phyloP scores from a whole-genome alignment of 1,284 basidiomycete genomes.

The Cutaneotrichosporon mucoides region DNA sequence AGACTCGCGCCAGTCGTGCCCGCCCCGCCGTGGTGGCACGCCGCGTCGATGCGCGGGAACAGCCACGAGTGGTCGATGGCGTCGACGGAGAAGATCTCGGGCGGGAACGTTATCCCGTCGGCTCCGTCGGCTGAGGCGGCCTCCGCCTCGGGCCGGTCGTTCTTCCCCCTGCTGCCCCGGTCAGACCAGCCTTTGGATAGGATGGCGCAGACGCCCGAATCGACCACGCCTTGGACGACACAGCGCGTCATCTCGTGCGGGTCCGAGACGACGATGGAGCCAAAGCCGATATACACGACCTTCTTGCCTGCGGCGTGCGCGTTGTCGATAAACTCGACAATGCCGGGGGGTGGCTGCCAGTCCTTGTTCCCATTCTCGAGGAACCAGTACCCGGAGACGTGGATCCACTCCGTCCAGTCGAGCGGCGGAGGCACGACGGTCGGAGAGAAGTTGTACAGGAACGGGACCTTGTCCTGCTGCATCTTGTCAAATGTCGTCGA shows the following conservation, averaged over 20 bases:
- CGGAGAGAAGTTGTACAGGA: slow-evolving; percentile 63
- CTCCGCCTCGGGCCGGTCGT: slow-evolving; percentile 20
- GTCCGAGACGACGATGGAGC: slow-evolving; percentile 96
- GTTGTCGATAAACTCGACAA: slow-evolving; percentile 74
- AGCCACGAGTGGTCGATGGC: slow-evolving; percentile 97
- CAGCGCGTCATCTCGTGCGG: slow-evolving; percentile 85
- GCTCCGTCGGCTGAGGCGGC: slow-evolving; percentile 29
- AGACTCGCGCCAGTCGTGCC: slow-evolving; percentile 93
- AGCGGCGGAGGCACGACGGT: slow-evolving; percentile 81
- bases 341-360: slow-evolving; percentile 76
- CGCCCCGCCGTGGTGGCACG: slow-evolving; percentile 95
- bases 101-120: slow-evolving; percentile 57
- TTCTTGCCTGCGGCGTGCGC: slow-evolving; percentile 74
- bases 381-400: slow-evolving; percentile 95
- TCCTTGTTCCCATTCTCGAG: slow-evolving; percentile 82
- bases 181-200: slow-evolving; percentile 98
- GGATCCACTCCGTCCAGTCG: slow-evolving; percentile 99
- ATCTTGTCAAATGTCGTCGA: slow-evolving; percentile 65
- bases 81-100: slow-evolving; percentile 70
- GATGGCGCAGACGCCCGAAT: slow-evolving; percentile 82
- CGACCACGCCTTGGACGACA: slow-evolving; percentile 79
- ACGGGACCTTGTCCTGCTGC: slow-evolving; percentile 52
- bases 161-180: slow-evolving; percentile 61
- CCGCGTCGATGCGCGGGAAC: slow-evolving; percentile 87
- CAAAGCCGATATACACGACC: slow-evolving; percentile 96